Conservation (phyloP, 768 basidiomycete species). For the Lentinula aciculospora region DNA sequence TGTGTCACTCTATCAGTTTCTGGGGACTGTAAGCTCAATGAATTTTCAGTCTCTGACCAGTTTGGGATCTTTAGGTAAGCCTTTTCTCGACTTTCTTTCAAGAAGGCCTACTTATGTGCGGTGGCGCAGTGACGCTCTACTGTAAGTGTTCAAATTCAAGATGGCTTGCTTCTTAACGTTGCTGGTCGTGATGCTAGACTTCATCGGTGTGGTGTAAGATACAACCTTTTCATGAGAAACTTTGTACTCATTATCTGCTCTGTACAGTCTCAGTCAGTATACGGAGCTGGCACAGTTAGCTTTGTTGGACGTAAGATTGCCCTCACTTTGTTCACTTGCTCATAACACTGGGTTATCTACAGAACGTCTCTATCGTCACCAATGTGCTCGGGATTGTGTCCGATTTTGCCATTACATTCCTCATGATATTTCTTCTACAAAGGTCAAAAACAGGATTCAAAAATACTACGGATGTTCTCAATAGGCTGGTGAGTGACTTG, state of each 20-base stretch:
- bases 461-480: slow-evolving; percentile 7
- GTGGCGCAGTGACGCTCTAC: not conserved
- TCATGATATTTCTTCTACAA: slow-evolving; percentile 7
- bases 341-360: not conserved
- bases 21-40: not conserved
- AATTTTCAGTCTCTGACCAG: not conserved
- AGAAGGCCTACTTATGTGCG: not conserved
- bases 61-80: slow-evolving; percentile 1
- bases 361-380: slow-evolving; percentile 7
- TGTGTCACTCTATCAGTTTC: not conserved
- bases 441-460: slow-evolving; percentile 6
- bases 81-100: not conserved
- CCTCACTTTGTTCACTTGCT: not conserved
- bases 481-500: slow-evolving; percentile 6
- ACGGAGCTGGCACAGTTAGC: slow-evolving; percentile 2
- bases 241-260: not conserved
- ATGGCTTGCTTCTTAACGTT: not conserved
- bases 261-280: slow-evolving; percentile 1
- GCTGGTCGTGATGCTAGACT: not conserved
- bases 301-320: slow-evolving; percentile 1
- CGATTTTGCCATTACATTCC: slow-evolving; percentile 1
- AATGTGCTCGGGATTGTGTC: slow-evolving; percentile 5
- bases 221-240: not conserved
- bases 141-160: not conserved
- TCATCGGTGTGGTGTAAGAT: not conserved